Percentiles rank a stretch among this genome's conserved stretches.
Evolutionary conservation across 106 monocot genomes (phyloP).

Genomic region (Dioscorea zingiberensis): DNA sequence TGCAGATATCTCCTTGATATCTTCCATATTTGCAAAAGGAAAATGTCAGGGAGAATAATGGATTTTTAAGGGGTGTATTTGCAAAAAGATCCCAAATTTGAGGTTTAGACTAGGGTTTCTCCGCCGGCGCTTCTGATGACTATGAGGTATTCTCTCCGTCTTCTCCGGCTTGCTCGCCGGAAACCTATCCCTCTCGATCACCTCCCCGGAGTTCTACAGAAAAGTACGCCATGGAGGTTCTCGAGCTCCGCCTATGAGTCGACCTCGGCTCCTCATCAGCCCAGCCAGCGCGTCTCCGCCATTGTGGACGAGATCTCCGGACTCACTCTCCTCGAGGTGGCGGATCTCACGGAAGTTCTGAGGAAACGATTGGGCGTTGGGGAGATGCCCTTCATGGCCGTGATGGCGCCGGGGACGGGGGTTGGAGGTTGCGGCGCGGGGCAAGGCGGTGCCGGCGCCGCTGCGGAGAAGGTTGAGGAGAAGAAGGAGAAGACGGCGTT

Average conservation of each 20-base stretch:
- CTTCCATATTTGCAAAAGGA: too few species aligned
- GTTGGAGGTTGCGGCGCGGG: background rate
- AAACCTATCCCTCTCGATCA: too few species aligned
- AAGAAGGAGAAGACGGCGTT: conserved; percentile 21
- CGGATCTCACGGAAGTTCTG: conserved; percentile 10
- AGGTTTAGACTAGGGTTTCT: too few species aligned
- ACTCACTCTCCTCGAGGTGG: conserved; percentile 13
- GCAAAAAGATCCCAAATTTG: too few species aligned
- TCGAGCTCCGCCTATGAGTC: background rate
- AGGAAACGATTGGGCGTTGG: conserved; percentile 1
- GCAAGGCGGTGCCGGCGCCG: background rate
- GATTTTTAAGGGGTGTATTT: too few species aligned
- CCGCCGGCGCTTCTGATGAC: too few species aligned
- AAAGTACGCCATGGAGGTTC: background rate
- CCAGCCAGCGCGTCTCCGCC: conserved; percentile 8
- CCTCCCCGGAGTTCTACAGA: background rate
- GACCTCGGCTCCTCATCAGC: background rate
- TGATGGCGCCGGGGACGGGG: conserved; percentile 14
- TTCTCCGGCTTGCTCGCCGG: too few species aligned
- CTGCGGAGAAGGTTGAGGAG: conserved; percentile 5
- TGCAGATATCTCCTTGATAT: too few species aligned
- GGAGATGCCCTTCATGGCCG: conserved; percentile 12
- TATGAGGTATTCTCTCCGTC: too few species aligned
- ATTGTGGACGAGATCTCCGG: conserved; percentile 17
- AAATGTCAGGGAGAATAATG: too few species aligned